These are phyloP conservation scores for Azolla pinnata DNA, from an alignment of 75 land plant species.

Conservation along the genomic window DNA sequence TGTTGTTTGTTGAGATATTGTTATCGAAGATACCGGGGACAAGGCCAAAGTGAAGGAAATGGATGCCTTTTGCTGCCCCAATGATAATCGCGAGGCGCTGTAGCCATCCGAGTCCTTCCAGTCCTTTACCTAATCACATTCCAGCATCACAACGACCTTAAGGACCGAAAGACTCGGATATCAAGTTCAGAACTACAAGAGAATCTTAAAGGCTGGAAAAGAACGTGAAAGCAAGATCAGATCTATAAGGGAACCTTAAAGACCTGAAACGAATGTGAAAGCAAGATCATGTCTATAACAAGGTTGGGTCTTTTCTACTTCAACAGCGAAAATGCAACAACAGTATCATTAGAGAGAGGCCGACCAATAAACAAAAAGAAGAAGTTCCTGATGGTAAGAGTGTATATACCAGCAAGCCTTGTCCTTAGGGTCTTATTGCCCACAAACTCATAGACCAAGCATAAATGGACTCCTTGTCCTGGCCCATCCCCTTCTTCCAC, in stretches of 20 bases:
- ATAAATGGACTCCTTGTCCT: slow-evolving; percentile 22
- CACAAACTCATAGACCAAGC: slow-evolving; percentile 63
- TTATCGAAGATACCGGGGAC: slow-evolving; percentile 67
- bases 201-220: too few relatives aligned
- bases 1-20: slow-evolving; percentile 53
- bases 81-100: slow-evolving; percentile 64
- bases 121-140: slow-evolving; percentile 8
- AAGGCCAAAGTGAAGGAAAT: slow-evolving; percentile 75
- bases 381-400: too few relatives aligned
- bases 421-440: slow-evolving; percentile 59
- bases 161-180: too few relatives aligned
- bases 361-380: too few relatives aligned
- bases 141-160: too few relatives aligned
- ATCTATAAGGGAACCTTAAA: too few relatives aligned
- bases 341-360: too few relatives aligned
- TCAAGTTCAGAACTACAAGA: too few relatives aligned
- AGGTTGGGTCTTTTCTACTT: too few relatives aligned
- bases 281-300: too few relatives aligned
- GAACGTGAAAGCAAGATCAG: too few relatives aligned
- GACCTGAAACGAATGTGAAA: too few relatives aligned
- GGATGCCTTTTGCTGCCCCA: slow-evolving; percentile 70
- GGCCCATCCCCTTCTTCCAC: slow-evolving; percentile 38
- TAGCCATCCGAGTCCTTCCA: slow-evolving; percentile 34
- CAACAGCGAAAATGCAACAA: neutral
- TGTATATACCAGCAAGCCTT: slow-evolving; percentile 56